These are phyloP conservation scores for Candida sanyiensis DNA, from an alignment of 805 yeast genomes.

Conservation along the genomic window DNA sequence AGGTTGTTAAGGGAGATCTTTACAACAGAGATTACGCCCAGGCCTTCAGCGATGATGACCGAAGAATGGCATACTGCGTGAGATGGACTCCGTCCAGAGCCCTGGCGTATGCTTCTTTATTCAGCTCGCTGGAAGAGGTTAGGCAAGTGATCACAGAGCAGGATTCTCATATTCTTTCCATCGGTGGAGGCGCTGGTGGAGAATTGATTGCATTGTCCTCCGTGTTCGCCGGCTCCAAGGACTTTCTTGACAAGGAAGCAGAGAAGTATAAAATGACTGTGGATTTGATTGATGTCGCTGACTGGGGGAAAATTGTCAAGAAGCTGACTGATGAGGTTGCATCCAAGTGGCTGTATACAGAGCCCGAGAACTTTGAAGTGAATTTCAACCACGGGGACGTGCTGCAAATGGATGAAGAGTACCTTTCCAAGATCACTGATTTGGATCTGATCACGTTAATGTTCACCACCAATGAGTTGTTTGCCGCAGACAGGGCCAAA, in stretches of 20 bases:
- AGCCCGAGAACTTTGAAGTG: conserved; percentile 28
- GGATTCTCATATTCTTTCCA: conserved; percentile 43
- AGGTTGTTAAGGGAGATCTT: conserved; percentile 62
- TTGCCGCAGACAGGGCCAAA: conserved; percentile 57
- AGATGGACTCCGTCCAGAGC: conserved; percentile 88
- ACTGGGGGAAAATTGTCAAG: conserved; percentile 57
- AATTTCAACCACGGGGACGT: conserved; percentile 34
- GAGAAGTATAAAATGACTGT: conserved; percentile 34
- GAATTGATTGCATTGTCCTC: conserved; percentile 64
- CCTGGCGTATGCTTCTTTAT: conserved; percentile 63
- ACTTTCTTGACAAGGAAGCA: conserved; percentile 17
- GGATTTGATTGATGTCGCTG: conserved; percentile 68
- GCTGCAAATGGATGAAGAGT: conserved; percentile 25
- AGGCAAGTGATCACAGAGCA: conserved; percentile 29
- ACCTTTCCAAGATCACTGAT: conserved; percentile 22
- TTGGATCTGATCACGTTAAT: conserved; percentile 59
- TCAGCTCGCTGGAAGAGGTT: conserved; percentile 44
- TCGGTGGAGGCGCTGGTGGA: conserved; percentile 92
- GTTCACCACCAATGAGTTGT: conserved; percentile 85
- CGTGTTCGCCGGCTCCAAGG: conserved; percentile 37
- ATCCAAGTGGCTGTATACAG: conserved; percentile 48
- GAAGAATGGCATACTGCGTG: conserved; percentile 70
- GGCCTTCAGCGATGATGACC: conserved; percentile 61
- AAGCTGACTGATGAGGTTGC: conserved; percentile 40
- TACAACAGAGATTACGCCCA: conserved; percentile 62